A percentile compares a stretch with the other conserved stretches of the same genome.
Conservation (phyloP, 768 basidiomycete genomes). For the Grammothele lineata region DNA sequence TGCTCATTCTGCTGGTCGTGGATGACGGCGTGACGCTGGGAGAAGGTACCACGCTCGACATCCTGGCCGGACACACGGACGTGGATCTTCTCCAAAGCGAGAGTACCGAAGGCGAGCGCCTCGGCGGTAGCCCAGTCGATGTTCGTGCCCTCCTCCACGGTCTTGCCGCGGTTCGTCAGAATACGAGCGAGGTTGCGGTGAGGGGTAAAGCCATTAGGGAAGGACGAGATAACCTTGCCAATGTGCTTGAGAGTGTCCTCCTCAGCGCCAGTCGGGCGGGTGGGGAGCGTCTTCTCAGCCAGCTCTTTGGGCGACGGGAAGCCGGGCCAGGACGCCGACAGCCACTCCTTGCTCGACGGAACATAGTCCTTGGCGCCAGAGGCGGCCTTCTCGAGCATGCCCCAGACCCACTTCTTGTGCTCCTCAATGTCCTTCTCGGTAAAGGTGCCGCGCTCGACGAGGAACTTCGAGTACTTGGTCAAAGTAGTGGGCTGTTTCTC, state of each 20-base stretch:
- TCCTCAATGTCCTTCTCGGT: conserved; percentile 96
- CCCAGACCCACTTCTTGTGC: conserved; percentile 99
- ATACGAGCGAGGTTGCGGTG: conserved; percentile 96
- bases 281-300: conserved; percentile 89
- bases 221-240: conserved; percentile 83
- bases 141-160: conserved; percentile 83
- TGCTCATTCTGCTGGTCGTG: conserved; percentile 93
- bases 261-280: conserved; percentile 79
- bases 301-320: conserved; percentile 97
- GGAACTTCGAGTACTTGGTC: conserved; percentile 87
- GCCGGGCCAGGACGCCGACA: conserved; percentile 95
- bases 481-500: conserved; percentile 90
- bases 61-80: conserved; percentile 97
- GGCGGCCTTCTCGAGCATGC: conserved; percentile 96
- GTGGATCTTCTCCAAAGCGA: conserved; percentile 90
- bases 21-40: conserved; percentile 94
- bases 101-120: conserved; percentile 91
- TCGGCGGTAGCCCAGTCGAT: conserved; percentile 99
- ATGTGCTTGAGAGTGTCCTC: conserved; percentile 74
- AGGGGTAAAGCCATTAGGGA: conserved; percentile 79
- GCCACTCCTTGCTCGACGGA: conserved; percentile 93
- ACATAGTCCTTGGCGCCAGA: conserved; percentile 93
- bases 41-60: conserved; percentile 98
- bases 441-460: conserved; percentile 89
- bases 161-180: conserved; percentile 80